Evolutionary conservation across 2,329 filamentous ascomycete species (phyloP).

Genomic region (Paecilomyces fulvus): DNA sequence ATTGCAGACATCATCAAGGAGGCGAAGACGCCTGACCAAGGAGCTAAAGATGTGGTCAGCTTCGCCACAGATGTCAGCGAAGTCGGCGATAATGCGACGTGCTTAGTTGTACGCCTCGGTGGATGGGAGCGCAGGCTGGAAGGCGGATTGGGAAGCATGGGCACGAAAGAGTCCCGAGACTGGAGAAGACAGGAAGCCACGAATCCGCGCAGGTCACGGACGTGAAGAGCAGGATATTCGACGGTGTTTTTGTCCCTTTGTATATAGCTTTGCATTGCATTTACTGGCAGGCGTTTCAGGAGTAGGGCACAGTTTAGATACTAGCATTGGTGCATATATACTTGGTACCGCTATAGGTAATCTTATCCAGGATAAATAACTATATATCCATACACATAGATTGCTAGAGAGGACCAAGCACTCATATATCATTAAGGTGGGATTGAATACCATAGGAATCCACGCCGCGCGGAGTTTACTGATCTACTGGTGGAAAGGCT

Average conservation of each 20-base stretch:
- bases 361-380: too few species aligned
- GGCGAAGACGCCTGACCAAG: conserved; percentile 81
- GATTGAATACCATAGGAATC: too few species aligned
- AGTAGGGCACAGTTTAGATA: background rate
- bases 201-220: conserved; percentile 66
- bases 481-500: too few species aligned
- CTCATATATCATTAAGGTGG: too few species aligned
- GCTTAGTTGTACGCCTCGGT: conserved; percentile 53
- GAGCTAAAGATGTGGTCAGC: conserved; percentile 65
- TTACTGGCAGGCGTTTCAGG: background rate
- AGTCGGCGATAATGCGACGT: conserved; percentile 57
- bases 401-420: too few species aligned
- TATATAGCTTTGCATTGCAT: background rate
- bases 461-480: too few species aligned
- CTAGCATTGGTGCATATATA: background rate
- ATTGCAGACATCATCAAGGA: conserved; percentile 95
- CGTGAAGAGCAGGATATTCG: conserved; percentile 15
- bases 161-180: conserved; percentile 85
- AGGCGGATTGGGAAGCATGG: conserved; percentile 78
- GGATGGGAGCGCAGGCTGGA: conserved; percentile 60
- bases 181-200: conserved; percentile 71
- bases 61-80: conserved; percentile 79
- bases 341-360: background rate
- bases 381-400: too few species aligned
- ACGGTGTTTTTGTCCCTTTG: conserved; percentile 9